Percentiles rank a stretch among this genome's conserved stretches.
Conservation (phyloP, 495 filamentous ascomycete species). For the Acidiella bohemica region DNA sequence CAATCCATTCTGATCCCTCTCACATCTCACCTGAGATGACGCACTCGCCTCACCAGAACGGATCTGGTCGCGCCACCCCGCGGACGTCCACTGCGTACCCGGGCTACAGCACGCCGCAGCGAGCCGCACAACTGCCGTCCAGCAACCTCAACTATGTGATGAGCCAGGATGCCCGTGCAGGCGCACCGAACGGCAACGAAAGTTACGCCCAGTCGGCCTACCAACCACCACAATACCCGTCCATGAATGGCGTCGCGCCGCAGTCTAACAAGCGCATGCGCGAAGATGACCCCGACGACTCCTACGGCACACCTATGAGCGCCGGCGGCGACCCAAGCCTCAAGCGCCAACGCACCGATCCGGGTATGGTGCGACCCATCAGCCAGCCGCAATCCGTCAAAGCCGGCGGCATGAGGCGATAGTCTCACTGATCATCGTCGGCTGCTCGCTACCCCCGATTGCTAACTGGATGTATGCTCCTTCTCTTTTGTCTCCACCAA, state of each 20-base stretch:
- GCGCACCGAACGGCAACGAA: slow-evolving; percentile 55
- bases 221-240: slow-evolving; percentile 42
- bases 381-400: slow-evolving; percentile 18
- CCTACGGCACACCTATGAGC: slow-evolving; percentile 55
- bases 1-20: slow-evolving; percentile 59
- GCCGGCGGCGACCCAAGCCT: slow-evolving; percentile 38
- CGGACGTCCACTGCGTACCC: slow-evolving; percentile 60
- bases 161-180: slow-evolving; percentile 58
- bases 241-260: slow-evolving; percentile 50
- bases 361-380: slow-evolving; percentile 11
- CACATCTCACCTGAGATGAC: slow-evolving; percentile 78
- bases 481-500: no score
- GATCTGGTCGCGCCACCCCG: slow-evolving; percentile 77
- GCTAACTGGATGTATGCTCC: no score
- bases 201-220: slow-evolving; percentile 39
- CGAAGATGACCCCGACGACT: slow-evolving; percentile 63
- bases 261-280: slow-evolving; percentile 67
- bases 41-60: slow-evolving; percentile 73
- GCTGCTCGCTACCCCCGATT: no score
- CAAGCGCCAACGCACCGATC: slow-evolving; percentile 48
- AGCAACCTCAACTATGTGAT: slow-evolving; percentile 86
- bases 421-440: no score
- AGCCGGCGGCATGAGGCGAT: slow-evolving; percentile 16
- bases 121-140: slow-evolving; percentile 47
- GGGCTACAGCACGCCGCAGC: slow-evolving; percentile 66